Percentiles rank a stretch among this genome's conserved stretches.
phyloP scores from a whole-genome alignment of 306 rosid genomes.

The Phaseolus lunatus region DNA sequence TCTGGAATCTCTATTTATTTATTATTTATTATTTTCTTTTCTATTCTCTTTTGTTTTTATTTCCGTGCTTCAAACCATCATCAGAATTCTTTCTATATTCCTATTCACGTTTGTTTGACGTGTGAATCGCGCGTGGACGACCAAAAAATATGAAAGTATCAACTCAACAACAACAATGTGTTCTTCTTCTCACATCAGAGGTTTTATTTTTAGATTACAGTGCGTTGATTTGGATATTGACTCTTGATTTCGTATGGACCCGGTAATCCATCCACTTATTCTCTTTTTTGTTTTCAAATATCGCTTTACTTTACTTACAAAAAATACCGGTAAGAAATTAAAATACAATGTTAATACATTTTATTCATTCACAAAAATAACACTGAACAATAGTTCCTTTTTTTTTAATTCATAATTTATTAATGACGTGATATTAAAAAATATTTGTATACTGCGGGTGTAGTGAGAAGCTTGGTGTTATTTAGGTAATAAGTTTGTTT shows the following conservation, averaged over 20 bases:
- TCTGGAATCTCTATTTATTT: constrained; percentile 24
- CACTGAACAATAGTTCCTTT: too few relatives aligned
- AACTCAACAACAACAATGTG: neutral
- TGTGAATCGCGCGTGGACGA: constrained; percentile 31
- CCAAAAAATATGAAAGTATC: neutral
- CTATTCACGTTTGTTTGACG: constrained; percentile 20
- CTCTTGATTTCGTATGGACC: constrained; percentile 13
- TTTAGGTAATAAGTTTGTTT: too few relatives aligned
- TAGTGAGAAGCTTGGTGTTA: neutral
- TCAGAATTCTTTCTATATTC: neutral
- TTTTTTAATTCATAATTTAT: neutral
- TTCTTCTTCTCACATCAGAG: too few relatives aligned
- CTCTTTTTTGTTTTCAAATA: neutral
- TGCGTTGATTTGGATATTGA: constrained; percentile 15
- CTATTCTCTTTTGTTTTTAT: neutral
- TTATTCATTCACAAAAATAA: too few relatives aligned
- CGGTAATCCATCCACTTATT: neutral
- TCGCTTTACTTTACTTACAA: too few relatives aligned
- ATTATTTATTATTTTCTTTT: neutral
- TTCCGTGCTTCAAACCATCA: neutral
- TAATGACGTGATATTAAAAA: neutral
- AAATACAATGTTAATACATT: too few relatives aligned
- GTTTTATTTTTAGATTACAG: too few relatives aligned
- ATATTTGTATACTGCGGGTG: neutral
- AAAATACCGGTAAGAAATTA: too few relatives aligned